These are phyloP conservation scores for Trichosporon sp. DNA, from an alignment of 1,284 basidiomycete genomes.

Conservation along the genomic window DNA sequence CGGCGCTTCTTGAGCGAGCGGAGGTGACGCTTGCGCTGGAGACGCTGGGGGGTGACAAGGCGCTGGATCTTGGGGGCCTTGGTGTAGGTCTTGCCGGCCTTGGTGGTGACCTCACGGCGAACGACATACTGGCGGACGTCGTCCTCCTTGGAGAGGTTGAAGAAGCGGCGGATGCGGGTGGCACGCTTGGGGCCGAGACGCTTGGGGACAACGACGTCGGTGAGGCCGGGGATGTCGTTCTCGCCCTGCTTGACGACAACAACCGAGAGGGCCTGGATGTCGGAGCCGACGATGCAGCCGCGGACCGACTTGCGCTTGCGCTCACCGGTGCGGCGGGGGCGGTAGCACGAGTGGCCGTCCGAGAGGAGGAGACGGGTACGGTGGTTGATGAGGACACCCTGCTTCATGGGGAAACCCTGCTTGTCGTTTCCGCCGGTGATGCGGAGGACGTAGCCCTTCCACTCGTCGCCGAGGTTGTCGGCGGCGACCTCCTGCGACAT, in stretches of 20 bases:
- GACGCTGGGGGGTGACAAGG: constrained; percentile 86
- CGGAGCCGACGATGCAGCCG: constrained; percentile 94
- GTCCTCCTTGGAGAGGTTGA: constrained; percentile 97
- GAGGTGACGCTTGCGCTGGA: constrained; percentile 95
- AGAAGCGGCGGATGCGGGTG: constrained; percentile 94
- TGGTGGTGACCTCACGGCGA: constrained; percentile 78
- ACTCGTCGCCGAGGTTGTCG: constrained; percentile 91
- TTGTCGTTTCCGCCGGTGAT: constrained; percentile 70
- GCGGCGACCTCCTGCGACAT: constrained; percentile 87
- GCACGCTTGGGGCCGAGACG: constrained; percentile 76
- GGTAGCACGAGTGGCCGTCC: constrained; percentile 97
- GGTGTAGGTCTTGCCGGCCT: constrained; percentile 96
- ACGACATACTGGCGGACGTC: constrained; percentile 98
- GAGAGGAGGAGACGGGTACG: constrained; percentile 91
- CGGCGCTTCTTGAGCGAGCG: constrained; percentile 82
- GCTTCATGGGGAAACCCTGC: constrained; percentile 71
- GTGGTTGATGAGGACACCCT: constrained; percentile 92
- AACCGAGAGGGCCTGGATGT: constrained; percentile 91
- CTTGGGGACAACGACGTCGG: constrained; percentile 90
- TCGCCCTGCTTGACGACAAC: constrained; percentile 98
- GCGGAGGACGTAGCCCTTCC: constrained; percentile 94
- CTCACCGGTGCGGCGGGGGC: constrained; percentile 85
- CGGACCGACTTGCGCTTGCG: constrained; percentile 98
- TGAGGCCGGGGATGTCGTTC: constrained; percentile 82
- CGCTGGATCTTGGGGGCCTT: constrained; percentile 77